Evolutionary conservation across 148 eudicot species (phyloP), one percentile per base, ranked within the genome.

Genomic region (Camellia sinensis): DNA sequence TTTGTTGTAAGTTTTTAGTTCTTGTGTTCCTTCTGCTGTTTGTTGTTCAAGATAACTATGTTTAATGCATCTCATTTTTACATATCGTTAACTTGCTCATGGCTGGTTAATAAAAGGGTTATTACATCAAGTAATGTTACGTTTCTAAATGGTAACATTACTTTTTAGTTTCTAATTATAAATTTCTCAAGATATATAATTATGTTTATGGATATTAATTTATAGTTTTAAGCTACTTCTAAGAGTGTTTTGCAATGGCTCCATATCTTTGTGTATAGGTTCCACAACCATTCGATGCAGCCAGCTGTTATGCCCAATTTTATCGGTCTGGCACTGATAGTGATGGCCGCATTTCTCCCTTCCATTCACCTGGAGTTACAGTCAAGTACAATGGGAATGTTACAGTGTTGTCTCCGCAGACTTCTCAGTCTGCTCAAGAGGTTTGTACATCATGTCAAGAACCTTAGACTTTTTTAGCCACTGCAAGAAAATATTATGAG

Each of bases 341-440:
- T 56, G 97, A 94, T 80, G 97, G 97, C 63, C 93, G 89, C 79
- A 81, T 86, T 71, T 94, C 95, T 43, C 97, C 97, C 67, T 90
- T 91, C 75, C 83, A 86, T 75, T 37, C 88, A 53, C 79, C 89
- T 83, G 93, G 89, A 79, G 85, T 83, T 78, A 71, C 91, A 62
- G 76, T 90, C 71, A 92, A 91, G 85, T 86, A 87, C 79, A 82
- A 63, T 81, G 93, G 91, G 69, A 86, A 84, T 87, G 84, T 76
- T 82, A 81, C 90, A 54, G 79, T 82, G 66, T 78, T 88, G 54
- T 82, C 98, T 65, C 78, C 92, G 50, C 96, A 89, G 78, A 75
- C 88, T 78, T 88, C 90, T 53, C 90, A 83, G 84, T 83, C 94
- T 64, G 78, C 84, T 52, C 86, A 82, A 73, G 94, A 92, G 97